Percentiles rank a stretch among this genome's conserved stretches.
phyloP scores from a whole-genome alignment of 1,284 basidiomycete species.

The Puccinia polysora region DNA sequence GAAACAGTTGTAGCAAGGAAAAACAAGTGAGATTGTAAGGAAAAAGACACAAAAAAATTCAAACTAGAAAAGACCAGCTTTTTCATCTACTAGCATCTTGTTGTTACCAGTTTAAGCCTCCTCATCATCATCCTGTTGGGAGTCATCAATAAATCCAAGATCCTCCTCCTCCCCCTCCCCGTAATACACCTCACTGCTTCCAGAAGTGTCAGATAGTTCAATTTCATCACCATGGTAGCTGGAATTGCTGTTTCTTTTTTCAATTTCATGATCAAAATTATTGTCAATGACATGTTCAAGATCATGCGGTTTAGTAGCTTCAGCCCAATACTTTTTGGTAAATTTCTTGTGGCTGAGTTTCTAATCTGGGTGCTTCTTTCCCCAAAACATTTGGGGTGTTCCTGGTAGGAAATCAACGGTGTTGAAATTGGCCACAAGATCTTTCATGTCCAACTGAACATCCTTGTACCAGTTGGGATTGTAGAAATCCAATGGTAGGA shows the following conservation, averaged over 20 bases:
- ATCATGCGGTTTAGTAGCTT: background rate
- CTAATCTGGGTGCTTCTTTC: constrained; percentile 1
- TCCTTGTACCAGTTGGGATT: constrained; percentile 12
- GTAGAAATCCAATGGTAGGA: constrained; percentile 2
- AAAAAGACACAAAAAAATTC: background rate
- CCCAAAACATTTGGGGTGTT: background rate
- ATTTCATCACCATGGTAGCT: background rate
- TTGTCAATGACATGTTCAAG: constrained; percentile 11
- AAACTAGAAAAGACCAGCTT: too few species aligned
- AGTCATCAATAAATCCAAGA: background rate
- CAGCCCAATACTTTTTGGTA: constrained; percentile 15
- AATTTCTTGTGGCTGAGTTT: background rate
- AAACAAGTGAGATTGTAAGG: background rate
- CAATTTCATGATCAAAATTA: background rate
- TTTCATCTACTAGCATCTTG: too few species aligned
- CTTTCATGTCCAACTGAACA: background rate
- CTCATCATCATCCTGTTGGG: background rate
- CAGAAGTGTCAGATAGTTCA: background rate
- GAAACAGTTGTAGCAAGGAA: too few species aligned
- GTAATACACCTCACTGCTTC: background rate
- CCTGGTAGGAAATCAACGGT: constrained; percentile 1
- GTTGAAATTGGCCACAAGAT: background rate
- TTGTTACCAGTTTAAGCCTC: too few species aligned
- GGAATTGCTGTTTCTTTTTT: background rate
- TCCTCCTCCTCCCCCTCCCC: background rate